phyloP scores from a whole-genome alignment of 2,329 filamentous ascomycete genomes.

The Fusarium siculi region DNA sequence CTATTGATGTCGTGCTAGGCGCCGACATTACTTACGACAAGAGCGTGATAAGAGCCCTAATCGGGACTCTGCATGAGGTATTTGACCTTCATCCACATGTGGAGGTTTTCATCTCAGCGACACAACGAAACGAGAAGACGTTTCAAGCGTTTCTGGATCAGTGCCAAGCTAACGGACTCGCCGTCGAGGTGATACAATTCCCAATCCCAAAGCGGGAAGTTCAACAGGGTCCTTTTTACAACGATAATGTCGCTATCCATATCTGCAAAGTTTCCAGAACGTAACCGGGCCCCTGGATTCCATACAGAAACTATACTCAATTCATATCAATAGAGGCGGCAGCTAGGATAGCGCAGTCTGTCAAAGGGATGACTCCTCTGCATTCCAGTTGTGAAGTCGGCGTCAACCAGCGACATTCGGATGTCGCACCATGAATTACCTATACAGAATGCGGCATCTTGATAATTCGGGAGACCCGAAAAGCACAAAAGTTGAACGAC shows the following conservation, averaged over 20 bases:
- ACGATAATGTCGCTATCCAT: constrained; percentile 67
- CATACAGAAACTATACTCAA: constrained; percentile 10
- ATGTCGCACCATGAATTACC: constrained; percentile 12
- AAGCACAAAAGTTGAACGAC: background rate
- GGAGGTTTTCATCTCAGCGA: constrained; percentile 74
- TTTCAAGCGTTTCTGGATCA: constrained; percentile 71
- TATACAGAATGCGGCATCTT: constrained; percentile 15
- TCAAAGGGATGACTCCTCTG: constrained; percentile 17
- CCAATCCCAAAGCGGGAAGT: constrained; percentile 49
- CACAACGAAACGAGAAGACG: constrained; percentile 76
- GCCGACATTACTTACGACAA: constrained; percentile 84
- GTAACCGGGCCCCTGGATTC: constrained; percentile 18
- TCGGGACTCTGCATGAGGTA: constrained; percentile 72
- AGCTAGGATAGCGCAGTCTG: background rate
- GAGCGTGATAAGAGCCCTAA: constrained; percentile 69
- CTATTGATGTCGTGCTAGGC: constrained; percentile 74
- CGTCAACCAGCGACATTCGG: constrained; percentile 1
- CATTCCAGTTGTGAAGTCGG: constrained; percentile 40
- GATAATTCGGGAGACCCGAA: constrained; percentile 16
- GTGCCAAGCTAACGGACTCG: constrained; percentile 62
- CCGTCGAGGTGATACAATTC: constrained; percentile 57
- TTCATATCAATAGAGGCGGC: background rate
- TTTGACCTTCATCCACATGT: constrained; percentile 66
- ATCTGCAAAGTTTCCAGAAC: constrained; percentile 54
- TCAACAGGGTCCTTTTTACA: constrained; percentile 74